phyloP scores from a whole-genome alignment of 1,139 yeast genomes.

The Candida sanyaensis region DNA sequence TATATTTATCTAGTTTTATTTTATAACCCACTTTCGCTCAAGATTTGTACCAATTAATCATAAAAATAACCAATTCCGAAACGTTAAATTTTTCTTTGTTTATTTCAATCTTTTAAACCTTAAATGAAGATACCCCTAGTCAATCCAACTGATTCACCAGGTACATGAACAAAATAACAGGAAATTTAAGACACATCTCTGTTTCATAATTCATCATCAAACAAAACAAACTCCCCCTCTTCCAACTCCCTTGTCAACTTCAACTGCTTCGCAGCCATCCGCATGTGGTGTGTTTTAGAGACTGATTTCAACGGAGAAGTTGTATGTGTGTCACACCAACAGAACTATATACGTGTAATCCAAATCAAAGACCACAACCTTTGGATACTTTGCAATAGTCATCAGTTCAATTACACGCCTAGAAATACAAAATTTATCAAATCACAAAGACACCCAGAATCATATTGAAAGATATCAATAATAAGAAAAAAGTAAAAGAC shows the following conservation, averaged over 20 bases:
- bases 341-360: slow-evolving; percentile 80
- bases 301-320: slow-evolving; percentile 41
- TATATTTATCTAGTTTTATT: too few relatives aligned
- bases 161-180: slow-evolving; percentile 58
- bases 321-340: slow-evolving; percentile 70
- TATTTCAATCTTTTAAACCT: slow-evolving; percentile 43
- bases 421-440: too few relatives aligned
- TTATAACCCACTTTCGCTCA: too few relatives aligned
- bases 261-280: slow-evolving; percentile 45
- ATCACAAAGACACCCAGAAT: too few relatives aligned
- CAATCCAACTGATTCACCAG: slow-evolving; percentile 48
- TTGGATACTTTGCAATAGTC: slow-evolving; percentile 39
- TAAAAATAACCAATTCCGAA: neutral
- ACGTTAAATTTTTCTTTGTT: slow-evolving; percentile 3
- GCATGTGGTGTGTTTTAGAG: slow-evolving; percentile 50
- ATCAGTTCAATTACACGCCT: neutral
- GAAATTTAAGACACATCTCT: slow-evolving; percentile 64
- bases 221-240: slow-evolving; percentile 56
- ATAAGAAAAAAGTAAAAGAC: too few relatives aligned
- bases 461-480: too few relatives aligned
- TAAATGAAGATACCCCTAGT: slow-evolving; percentile 47
- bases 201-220: slow-evolving; percentile 70
- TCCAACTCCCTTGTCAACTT: slow-evolving; percentile 39
- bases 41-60: neutral
- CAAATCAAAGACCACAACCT: slow-evolving; percentile 69